Conservation (phyloP, 495 filamentous ascomycete genomes). For the Daldinia loculata region DNA sequence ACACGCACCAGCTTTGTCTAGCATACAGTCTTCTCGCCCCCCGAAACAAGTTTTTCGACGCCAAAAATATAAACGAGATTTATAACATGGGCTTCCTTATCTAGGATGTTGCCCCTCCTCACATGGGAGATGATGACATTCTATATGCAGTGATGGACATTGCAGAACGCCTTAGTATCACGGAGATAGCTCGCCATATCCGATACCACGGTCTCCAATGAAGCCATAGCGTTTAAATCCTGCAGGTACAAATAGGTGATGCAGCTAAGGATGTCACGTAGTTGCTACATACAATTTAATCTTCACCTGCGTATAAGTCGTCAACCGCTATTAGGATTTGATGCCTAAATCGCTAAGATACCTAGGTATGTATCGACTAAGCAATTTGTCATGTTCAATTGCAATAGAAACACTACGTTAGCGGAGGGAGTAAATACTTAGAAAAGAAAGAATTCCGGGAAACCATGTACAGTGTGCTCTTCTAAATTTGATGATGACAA, state of each 20-base stretch:
- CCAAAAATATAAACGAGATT: background rate
- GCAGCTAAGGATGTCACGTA: background rate
- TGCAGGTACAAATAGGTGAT: background rate
- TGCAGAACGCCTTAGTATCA: background rate
- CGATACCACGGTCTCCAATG: constrained; percentile 1
- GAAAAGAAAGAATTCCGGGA: background rate
- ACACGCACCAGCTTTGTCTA: background rate
- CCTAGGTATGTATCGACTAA: constrained; percentile 11
- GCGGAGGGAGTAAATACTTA: background rate
- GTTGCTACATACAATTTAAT: background rate
- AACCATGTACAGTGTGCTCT: background rate
- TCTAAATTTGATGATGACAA: constrained; percentile 25
- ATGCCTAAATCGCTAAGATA: background rate
- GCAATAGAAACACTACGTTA: background rate
- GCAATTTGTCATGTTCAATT: constrained; percentile 9
- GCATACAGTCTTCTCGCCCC: background rate
- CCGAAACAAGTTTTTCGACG: background rate
- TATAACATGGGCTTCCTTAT: background rate
- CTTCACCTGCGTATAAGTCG: background rate
- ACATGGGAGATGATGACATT: background rate
- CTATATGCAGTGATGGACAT: background rate
- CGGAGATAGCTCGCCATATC: constrained; percentile 27
- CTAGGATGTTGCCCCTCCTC: background rate
- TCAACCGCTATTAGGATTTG: background rate
- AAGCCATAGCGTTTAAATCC: background rate